Base-by-base conservation (phyloP, 306 rosid genomes). In the Vigna angularis region DNA sequence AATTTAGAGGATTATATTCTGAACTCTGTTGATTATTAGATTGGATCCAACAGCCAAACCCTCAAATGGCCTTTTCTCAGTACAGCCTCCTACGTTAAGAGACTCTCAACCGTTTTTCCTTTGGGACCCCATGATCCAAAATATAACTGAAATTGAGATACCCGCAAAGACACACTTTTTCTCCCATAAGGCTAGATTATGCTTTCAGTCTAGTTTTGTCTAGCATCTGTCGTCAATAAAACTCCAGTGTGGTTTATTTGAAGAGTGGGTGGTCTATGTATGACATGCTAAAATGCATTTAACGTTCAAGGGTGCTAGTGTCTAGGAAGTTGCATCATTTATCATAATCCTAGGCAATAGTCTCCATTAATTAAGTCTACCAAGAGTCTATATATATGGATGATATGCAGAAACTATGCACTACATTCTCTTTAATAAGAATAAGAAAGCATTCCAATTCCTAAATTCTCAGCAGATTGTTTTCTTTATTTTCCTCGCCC, bases 131-230 rank as follows among this genome's bases (percentile, higher is more conserved):
- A 6, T n/a, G 56, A 72, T 52, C 73, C 66, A 45, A 79, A 72
- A 63, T 66, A 45, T 38, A 15, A 45, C 53, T 66, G 56, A 79
- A 36, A 47, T 48, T 70, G 42, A 53, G 68, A 61, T 48, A 49
- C 28, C 10, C 22, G 59, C 44, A 78, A 72, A 71, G 57, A 57
- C 49, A 50, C 32, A 63, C 16, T 45, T 15, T 48, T 50, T 42
- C 52, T 2, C 12, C 14, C 52, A 20, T 26, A 28, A 58, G 40
- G 42, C 59, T 61, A 78, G 42, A 57, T 58, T 57, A 7, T 47
- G 51, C 52, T 69, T 45, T 74, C 42, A 18, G 10, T 18, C 76
- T 69, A 32, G 62, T 69, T 47, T 42, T 79, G 78, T 59, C 73
- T 44, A 24, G 38, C 77, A 49, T 71, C 62, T 44, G 49, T 71